Conservation (phyloP, 441 rosid species). For the Pelargonium australe region DNA sequence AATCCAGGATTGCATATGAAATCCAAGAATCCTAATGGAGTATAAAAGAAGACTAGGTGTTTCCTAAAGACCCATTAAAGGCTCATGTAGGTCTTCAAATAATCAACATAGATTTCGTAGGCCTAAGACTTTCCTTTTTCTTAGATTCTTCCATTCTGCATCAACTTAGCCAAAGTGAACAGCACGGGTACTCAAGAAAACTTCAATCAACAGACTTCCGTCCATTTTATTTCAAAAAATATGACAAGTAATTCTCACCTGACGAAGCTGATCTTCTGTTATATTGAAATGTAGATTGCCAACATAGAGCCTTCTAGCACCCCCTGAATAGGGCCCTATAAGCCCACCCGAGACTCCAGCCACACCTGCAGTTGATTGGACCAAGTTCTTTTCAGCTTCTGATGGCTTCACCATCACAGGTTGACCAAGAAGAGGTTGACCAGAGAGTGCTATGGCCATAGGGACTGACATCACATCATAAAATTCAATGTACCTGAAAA, state of each 20-base stretch:
- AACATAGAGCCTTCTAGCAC: constrained; percentile 88
- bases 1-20: too few relatives aligned
- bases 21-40: too few relatives aligned
- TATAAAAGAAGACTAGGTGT: too few relatives aligned
- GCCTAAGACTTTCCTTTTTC: not conserved
- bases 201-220: too few relatives aligned
- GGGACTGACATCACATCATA: constrained; percentile 99
- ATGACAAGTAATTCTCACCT: constrained; percentile 34
- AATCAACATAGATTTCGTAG: too few relatives aligned
- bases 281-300: constrained; percentile 87
- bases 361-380: constrained; percentile 75
- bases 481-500: constrained; percentile 76
- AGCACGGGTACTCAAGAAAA: too few relatives aligned
- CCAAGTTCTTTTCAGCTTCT: constrained; percentile 98
- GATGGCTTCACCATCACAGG: constrained; percentile 99
- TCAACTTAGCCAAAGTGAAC: not conserved
- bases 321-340: constrained; percentile 73
- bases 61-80: too few relatives aligned
- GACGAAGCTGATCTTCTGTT: constrained; percentile 85
- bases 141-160: not conserved
- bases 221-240: not conserved
- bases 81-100: too few relatives aligned
- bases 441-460: constrained; percentile 98
- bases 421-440: constrained; percentile 90
- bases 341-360: constrained; percentile 53